These are phyloP conservation scores for Osmozyma mogii DNA, from an alignment of 805 yeast genomes.

Conservation along the genomic window DNA sequence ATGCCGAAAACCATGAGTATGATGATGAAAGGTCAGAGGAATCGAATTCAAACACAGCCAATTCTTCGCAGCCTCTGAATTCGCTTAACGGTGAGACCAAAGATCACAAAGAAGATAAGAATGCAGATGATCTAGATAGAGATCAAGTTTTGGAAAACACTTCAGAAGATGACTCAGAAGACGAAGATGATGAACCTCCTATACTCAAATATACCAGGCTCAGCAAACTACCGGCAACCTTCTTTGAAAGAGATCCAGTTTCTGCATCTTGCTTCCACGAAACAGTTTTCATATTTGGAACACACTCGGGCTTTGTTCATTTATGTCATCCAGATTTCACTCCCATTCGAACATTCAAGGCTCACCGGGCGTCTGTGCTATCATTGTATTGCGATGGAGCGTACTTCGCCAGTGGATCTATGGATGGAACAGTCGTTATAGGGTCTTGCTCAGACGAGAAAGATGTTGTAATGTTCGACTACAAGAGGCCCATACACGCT, in stretches of 20 bases:
- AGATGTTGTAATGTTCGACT: slow-evolving; percentile 69
- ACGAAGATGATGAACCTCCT: slow-evolving; percentile 47
- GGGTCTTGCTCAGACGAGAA: slow-evolving; percentile 57
- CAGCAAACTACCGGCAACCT: slow-evolving; percentile 55
- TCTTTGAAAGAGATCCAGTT: slow-evolving; percentile 70
- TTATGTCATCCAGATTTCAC: slow-evolving; percentile 53
- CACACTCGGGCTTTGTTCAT: slow-evolving; percentile 81
- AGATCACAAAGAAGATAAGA: no score
- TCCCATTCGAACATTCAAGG: slow-evolving; percentile 64
- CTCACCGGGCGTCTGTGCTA: slow-evolving; percentile 79
- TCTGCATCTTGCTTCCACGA: slow-evolving; percentile 62
- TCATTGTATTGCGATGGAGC: slow-evolving; percentile 66
- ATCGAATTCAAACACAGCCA: no score
- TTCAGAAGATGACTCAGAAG: no score
- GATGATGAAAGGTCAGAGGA: no score
- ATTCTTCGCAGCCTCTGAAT: no score
- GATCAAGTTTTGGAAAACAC: no score
- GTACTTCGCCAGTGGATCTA: slow-evolving; percentile 78
- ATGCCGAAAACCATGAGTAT: no score
- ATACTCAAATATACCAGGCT: slow-evolving; percentile 67
- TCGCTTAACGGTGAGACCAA: no score
- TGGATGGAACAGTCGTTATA: slow-evolving; percentile 88
- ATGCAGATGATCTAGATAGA: no score
- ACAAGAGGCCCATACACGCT: slow-evolving; percentile 81
- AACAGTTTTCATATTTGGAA: slow-evolving; percentile 66